Base-by-base conservation (phyloP, 202 grass and related monocot genomes). In the Eragrostis tef region DNA sequence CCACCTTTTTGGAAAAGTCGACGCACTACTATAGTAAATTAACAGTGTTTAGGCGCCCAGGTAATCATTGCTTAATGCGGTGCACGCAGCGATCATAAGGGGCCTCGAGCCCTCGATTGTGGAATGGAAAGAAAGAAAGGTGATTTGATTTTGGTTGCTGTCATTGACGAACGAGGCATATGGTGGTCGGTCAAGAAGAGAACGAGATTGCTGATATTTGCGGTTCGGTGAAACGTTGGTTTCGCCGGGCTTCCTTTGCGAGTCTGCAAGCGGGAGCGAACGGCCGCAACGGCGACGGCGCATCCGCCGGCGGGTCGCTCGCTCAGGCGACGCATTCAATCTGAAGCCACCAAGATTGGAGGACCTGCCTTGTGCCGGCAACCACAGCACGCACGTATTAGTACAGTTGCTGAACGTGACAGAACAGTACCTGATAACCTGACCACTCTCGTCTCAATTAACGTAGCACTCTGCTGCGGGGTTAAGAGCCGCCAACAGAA, bases 251-350 rank as follows among this genome's bases (percentile, higher is more conserved):
- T 58, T 58, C 57, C 57, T 60, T 60, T 26, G 57, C 21, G 9
- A 60, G 3, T 2, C 22, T 8, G 22, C 22, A 60, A 60, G 14
- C 12, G 39, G 1, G 27, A 64, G 29, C 51, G 51, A 74, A 21
- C 71, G 19, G 74, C 11, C 44, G 79, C 85, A 77, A 87, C 75
- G 75, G 81, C 81, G 86, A 88, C 81, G 81, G 51, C 81, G 63
- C 86, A 88, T 59, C 86, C 54, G 81, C 86, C 49, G 86, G 57
- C 54, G 31, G 76, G 74, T n/a, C 39, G 62, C 49, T n/a, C 64
- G 34, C 50, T 53, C 50, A 53, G 50, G 50, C 50, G 50, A 43
- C 52, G 72, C 36, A 11, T 7, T 59, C 72, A 63, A 14, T 6
- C 58, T 24, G 4, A 61, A 22, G 58, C 58, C 57, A 13, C 57